Base-by-base conservation (phyloP, 148 eudicot species). In the Rhododendron henanense region DNA sequence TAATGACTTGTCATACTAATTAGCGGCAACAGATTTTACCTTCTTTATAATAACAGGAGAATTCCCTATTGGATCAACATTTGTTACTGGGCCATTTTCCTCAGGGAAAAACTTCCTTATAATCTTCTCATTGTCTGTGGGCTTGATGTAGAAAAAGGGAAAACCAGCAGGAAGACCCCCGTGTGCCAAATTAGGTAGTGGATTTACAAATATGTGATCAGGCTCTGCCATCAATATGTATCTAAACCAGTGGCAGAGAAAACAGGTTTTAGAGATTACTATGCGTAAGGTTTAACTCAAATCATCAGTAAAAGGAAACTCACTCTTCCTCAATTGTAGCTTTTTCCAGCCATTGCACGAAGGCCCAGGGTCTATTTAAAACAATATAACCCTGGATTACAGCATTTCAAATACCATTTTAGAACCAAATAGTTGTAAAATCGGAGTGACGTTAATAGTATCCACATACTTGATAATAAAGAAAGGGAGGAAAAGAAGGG, bases 161-260 rank as follows among this genome's bases (percentile, higher is more conserved):
- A 86, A 97, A 50, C 92, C 99, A 87, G 96, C 99, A 15, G 99
- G 98, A 84, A 89, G 87, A 71, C 89, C 95, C 84, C 93, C 95
- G 84, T 83, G 87, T 44, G 98, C 95, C 91, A 97, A 92, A 90
- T 97, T 97, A 74, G 98, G 98, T 84, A 97, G 89, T 16, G 99
- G 98, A 85, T 92, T 92, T 76, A 94, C 87, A 81, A 97, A 94
- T 81, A 97, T 85, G 85, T 97, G 99, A 89, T 97, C 99, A 33
- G 99, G 99, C 91, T 97, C 98, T 16, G 98, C 99, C 99, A 97
- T 97, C 85, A 97, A 85, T 82, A 97, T 91, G 90, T 97, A 97
- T 51, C 99, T 97, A 92, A 87, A 91, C 48, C 50, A 82, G 81
- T 45, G 59, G 78, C 44, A 85, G 25, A 78, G 25, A 11, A 74